Percentiles rank a stretch among this genome's conserved stretches.
Conservation (phyloP, 768 basidiomycete species). For the Podaxis sp. region DNA sequence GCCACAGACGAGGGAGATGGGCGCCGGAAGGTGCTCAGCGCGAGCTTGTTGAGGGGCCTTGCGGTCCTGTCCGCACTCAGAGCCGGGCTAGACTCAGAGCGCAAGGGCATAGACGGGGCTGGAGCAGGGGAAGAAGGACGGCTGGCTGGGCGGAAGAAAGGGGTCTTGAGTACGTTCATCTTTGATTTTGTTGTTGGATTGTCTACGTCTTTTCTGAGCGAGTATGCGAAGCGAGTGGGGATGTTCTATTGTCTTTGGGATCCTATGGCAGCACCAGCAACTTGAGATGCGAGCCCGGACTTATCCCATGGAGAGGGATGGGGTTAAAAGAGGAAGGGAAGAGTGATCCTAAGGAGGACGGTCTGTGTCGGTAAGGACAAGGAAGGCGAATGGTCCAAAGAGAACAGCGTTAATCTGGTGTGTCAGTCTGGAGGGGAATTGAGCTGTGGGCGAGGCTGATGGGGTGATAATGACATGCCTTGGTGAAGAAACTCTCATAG, state of each 20-base stretch:
- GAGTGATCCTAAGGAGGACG: conserved; percentile 66
- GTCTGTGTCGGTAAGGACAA: conserved; percentile 62
- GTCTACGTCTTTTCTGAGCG: conserved; percentile 14
- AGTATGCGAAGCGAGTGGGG: conserved; percentile 14
- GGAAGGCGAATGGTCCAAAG: conserved; percentile 58
- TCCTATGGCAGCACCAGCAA: conserved; percentile 33
- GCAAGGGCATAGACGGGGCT: background rate
- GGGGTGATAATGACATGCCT: conserved; percentile 24
- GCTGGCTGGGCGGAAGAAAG: conserved; percentile 63
- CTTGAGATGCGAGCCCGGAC: conserved; percentile 32
- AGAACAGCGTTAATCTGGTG: conserved; percentile 54
- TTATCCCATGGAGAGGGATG: conserved; percentile 52
- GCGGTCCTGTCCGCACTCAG: conserved; percentile 41
- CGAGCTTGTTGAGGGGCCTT: conserved; percentile 56
- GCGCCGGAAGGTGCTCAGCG: conserved; percentile 57
- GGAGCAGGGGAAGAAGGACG: conserved; percentile 64
- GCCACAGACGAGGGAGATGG: conserved; percentile 45
- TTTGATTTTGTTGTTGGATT: conserved; percentile 22
- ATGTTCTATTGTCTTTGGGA: conserved; percentile 31
- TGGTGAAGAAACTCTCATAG: conserved; percentile 51
- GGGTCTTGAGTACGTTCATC: conserved; percentile 70
- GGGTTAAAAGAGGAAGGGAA: conserved; percentile 19
- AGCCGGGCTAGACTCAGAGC: conserved; percentile 19
- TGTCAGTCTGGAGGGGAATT: conserved; percentile 37
- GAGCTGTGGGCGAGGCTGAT: conserved; percentile 12